Base-by-base conservation (phyloP, 2,329 filamentous ascomycete genomes). In the Pyricularia pennisetigena region DNA sequence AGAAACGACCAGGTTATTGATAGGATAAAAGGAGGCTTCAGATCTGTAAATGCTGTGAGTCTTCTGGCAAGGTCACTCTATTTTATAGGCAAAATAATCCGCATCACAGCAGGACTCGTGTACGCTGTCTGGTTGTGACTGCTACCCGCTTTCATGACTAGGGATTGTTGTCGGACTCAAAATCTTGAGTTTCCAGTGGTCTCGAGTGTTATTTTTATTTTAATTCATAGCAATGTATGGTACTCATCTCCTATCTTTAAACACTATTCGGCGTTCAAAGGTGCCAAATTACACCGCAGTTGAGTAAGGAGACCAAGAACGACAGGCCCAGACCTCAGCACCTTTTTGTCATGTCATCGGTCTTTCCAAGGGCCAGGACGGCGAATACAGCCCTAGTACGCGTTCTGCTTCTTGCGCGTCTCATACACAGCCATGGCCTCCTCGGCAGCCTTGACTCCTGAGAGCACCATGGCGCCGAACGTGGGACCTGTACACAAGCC, bases 391-490 rank as follows among this genome's bases (percentile, higher is more conserved):
- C 68, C 68, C 75, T 79, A 87, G 77, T 86, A 79, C n/a, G 83
- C 85, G 74, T 93, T 93, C 83, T 95, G 86, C 74, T 86, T 86
- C 86, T 92, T 90, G 73, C 93, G 88, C 73, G 87, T 79, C 54
- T 95, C 92, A 73, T 92, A 93, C 69, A 96, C 85, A 72, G 84
- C 86, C 71, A 96, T 81, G 0, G 90, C 91, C 79, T 94, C 93
- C 81, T 97, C 93, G 10, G 93, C 93, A 74, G 93, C 93, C 85
- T 96, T 97, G 75, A 97, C 90, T 72, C 93, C 93, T 69, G 86
- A 90, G 57, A 97, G 84, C 24, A 86, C 92, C 93, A 97, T 97
- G 67, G 93, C 93, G 68, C 92, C 92, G 77, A 95, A 95, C 0
- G 92, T 94, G 57, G 91, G 91, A 2, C 86, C 80, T 82, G 8